A percentile compares a stretch with the other conserved stretches of the same genome.
phyloP scores from a whole-genome alignment of 208 protist species.

The Ichthyophonus hoferi region DNA sequence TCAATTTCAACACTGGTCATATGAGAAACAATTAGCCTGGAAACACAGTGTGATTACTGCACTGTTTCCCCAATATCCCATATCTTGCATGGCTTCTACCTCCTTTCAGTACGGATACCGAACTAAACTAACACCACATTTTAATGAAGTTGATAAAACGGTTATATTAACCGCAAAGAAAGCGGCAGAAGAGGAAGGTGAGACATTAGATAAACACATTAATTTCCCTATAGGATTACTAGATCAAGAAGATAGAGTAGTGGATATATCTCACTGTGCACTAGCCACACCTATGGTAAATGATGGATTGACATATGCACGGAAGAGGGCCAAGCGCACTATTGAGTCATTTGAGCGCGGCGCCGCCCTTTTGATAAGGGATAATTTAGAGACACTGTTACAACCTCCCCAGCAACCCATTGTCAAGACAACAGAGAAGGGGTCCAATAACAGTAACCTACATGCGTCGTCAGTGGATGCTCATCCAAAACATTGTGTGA shows the following conservation, averaged over 20 bases:
- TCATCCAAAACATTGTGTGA: not conserved
- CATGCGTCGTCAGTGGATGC: not conserved
- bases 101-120: slow-evolving; percentile 25
- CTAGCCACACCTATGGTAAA: slow-evolving; percentile 24
- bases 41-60: slow-evolving; percentile 11
- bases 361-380: slow-evolving; percentile 20
- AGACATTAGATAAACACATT: not conserved
- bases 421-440: too few species aligned
- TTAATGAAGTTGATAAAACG: not conserved
- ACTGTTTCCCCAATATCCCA: not conserved
- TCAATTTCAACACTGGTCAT: slow-evolving; percentile 30
- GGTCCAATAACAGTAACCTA: too few species aligned
- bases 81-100: slow-evolving; percentile 1
- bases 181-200: not conserved
- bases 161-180: not conserved
- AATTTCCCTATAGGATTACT: not conserved
- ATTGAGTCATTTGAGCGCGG: not conserved
- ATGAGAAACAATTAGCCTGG: not conserved
- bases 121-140: slow-evolving; percentile 38
- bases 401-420: too few species aligned
- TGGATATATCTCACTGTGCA: slow-evolving; percentile 17
- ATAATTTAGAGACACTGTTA: too few species aligned
- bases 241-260: not conserved
- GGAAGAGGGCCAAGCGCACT: not conserved
- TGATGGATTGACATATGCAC: not conserved